These are phyloP conservation scores for Circinella minor DNA, from an alignment of 371 early-diverging fungal genomes.

Conservation along the genomic window DNA sequence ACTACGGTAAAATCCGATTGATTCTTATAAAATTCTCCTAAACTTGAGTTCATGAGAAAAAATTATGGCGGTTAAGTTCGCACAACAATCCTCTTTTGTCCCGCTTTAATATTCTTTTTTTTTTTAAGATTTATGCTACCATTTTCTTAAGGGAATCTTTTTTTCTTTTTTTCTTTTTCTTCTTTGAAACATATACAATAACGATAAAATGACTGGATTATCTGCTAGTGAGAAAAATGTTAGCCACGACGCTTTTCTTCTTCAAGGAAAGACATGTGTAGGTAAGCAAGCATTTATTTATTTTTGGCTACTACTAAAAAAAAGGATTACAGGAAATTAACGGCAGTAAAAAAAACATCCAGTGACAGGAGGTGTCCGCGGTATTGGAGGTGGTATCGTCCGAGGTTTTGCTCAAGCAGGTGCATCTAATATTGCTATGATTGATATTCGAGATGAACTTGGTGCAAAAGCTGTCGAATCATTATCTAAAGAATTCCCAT, in stretches of 20 bases:
- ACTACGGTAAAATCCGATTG: constrained; percentile 1
- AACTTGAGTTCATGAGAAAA: neutral
- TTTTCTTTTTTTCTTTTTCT: neutral
- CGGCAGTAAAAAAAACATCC: neutral
- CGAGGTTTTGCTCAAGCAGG: constrained; percentile 29
- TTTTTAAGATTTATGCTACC: neutral
- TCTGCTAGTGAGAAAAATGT: constrained; percentile 5
- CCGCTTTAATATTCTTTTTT: neutral
- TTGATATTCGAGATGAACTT: constrained; percentile 30
- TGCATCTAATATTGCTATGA: constrained; percentile 25
- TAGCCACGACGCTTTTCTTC: constrained; percentile 20
- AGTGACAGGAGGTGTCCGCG: constrained; percentile 41
- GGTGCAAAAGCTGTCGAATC: constrained; percentile 18
- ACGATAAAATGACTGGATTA: constrained; percentile 4
- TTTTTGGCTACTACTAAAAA: neutral
- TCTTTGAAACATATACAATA: neutral
- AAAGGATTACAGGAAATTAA: neutral
- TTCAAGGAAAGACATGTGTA: constrained; percentile 30
- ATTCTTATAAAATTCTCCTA: constrained; percentile 10
- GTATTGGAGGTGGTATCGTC: constrained; percentile 33
- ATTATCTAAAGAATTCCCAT: constrained; percentile 19
- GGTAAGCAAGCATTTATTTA: constrained; percentile 16
- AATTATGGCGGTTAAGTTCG: too few relatives aligned
- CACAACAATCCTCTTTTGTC: too few relatives aligned
- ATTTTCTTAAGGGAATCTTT: too few relatives aligned